Percentiles rank a stretch among this genome's conserved stretches.
These are phyloP conservation scores for Umbelopsis sp. DNA, from an alignment of 192 early-diverging fungal species.

Conservation along the genomic window DNA sequence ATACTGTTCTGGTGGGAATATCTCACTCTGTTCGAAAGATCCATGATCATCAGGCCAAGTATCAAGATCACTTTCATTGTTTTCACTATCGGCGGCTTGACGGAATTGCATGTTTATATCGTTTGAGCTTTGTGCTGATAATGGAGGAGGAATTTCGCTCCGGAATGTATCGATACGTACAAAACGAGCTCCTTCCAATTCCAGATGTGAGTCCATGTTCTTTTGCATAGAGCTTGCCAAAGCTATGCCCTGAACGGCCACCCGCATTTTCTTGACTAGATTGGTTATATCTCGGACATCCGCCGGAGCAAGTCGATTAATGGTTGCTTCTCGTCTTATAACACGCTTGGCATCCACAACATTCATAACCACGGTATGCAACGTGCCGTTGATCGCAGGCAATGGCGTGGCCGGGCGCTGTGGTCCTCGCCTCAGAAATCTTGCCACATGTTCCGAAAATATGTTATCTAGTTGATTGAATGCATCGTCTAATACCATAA, in stretches of 20 bases:
- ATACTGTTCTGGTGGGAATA: not conserved
- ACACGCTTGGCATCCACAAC: slow-evolving; percentile 31
- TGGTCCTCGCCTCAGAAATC: not conserved
- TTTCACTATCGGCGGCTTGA: not conserved
- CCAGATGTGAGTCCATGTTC: slow-evolving; percentile 24
- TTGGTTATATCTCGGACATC: slow-evolving; percentile 34
- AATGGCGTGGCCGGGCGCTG: not conserved
- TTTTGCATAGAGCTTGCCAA: slow-evolving; percentile 32
- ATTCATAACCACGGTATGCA: slow-evolving; percentile 16
- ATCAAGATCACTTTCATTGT: not conserved
- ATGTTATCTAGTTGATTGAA: slow-evolving; percentile 27
- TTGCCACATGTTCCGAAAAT: slow-evolving; percentile 5
- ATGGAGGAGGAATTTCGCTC: not conserved
- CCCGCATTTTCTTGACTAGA: slow-evolving; percentile 28
- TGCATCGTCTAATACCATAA: slow-evolving; percentile 23
- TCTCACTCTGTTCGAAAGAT: slow-evolving; percentile 6
- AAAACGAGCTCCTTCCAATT: not conserved
- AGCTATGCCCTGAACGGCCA: slow-evolving; percentile 31
- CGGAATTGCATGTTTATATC: too few species aligned
- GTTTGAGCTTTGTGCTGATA: not conserved
- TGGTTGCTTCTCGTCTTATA: slow-evolving; percentile 28
- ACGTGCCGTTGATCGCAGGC: slow-evolving; percentile 17
- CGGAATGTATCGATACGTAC: slow-evolving; percentile 14
- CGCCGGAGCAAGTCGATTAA: slow-evolving; percentile 27
- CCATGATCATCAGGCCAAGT: not conserved